Evolutionary conservation across 257 asterid species (phyloP), one percentile per base, ranked within the genome.

Genomic region (Solanum ossicruentum): DNA sequence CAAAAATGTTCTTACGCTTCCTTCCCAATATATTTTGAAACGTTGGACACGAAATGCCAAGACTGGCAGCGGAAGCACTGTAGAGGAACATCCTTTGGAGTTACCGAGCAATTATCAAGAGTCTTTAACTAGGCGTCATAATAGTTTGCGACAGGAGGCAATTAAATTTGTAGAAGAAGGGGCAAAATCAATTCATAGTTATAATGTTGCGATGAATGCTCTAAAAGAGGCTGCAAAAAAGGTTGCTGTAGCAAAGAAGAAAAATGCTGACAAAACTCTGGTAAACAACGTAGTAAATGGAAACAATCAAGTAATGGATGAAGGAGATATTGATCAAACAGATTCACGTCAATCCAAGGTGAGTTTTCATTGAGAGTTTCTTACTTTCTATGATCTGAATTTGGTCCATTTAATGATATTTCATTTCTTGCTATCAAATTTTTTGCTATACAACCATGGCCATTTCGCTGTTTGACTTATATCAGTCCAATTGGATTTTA

Each of bases 21-120:
- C 99, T 47, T 75, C 95, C 39, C 92, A 88, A 85, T 95, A 91
- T 87, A 90, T 95, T 79, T 86, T 94, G 91, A 95, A 91, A 87
- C 95, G 99, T 16, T 94, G 99, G 99, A 94, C 98, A 26, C 91
- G 95, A 88, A 91, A 94, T 81, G 97, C 99, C 18, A 94, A 87
- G 90, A 85, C 71, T 26, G 83, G 88, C 66, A 89, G 49, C 83
- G 90, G 89, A 47, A 90, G 88, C 52, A 66, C 86, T 45, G 36
- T 58, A 57, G 70, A 86, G 39, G 94, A 89, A 70, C 71, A 86
- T 86, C 87, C 71, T 80, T 70, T 87, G 13, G 88, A 84, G 47
- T 85, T 88, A 72, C 89, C 92, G 45, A 83, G 82, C 85, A 85
- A 81, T 84, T 84, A 84, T 85, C 88, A 72, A 16, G 99, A 91